These are phyloP conservation scores for Stemphylium beticola DNA, from an alignment of 2,329 filamentous ascomycete genomes.

Conservation along the genomic window DNA sequence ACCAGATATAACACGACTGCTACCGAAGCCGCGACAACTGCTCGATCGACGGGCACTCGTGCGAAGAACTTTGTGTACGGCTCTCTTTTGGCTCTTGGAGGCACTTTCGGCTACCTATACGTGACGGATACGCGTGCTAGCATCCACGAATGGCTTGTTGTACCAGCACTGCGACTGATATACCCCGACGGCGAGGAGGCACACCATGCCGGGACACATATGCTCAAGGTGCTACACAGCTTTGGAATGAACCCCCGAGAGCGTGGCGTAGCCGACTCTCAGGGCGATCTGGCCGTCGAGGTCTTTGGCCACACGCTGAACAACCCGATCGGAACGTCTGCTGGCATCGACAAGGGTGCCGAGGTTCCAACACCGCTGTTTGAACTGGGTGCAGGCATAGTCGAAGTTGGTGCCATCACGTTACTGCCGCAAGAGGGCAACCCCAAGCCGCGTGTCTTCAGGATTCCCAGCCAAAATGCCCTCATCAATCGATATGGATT, in stretches of 20 bases:
- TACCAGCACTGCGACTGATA: conserved; percentile 68
- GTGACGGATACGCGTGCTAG: conserved; percentile 61
- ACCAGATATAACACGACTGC: conserved; percentile 31
- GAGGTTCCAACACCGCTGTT: conserved; percentile 87
- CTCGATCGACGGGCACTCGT: conserved; percentile 51
- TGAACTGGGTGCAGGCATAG: conserved; percentile 80
- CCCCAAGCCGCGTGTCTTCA: conserved; percentile 84
- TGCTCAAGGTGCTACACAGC: conserved; percentile 74
- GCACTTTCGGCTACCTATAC: conserved; percentile 58
- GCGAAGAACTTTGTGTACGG: conserved; percentile 60
- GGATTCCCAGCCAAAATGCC: conserved; percentile 80
- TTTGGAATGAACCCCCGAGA: conserved; percentile 84
- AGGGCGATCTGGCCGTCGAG: conserved; percentile 62
- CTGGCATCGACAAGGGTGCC: conserved; percentile 92
- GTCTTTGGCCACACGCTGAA: conserved; percentile 79
- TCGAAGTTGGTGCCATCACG: conserved; percentile 92
- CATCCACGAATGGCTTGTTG: conserved; percentile 59
- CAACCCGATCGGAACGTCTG: conserved; percentile 94
- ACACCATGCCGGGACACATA: conserved; percentile 77
- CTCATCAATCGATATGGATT: conserved; percentile 96
- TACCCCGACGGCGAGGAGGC: conserved; percentile 86
- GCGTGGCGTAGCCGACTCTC: conserved; percentile 65
- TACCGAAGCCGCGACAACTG: conserved; percentile 40
- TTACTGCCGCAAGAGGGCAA: conserved; percentile 89
- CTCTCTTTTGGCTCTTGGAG: conserved; percentile 58